Base-by-base conservation (phyloP, 306 rosid genomes). In the Bauhinia variegata region DNA sequence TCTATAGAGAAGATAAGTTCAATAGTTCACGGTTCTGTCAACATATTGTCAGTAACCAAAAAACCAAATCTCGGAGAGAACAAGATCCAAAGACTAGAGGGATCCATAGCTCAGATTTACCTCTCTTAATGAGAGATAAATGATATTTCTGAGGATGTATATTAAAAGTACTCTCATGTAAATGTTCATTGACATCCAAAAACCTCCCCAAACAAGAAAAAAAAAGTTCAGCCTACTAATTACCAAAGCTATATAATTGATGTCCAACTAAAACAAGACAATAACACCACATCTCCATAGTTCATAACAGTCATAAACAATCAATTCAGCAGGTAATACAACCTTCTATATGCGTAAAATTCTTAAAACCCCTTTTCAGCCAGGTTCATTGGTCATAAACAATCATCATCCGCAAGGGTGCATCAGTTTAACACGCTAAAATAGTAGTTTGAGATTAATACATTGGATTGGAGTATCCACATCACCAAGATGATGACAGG, bases 401-500 rank as follows among this genome's bases (percentile, higher is more conserved):
- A 14, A 9, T 14, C 19, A 18, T 0, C 8, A 15, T 11, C 46
- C 53, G 46, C 38, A 7, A 31, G 7, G 60, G 67, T 47, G 37
- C 28, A 47, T 4, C 48, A 37, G 8, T 41, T 7, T 52, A 39
- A 11, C 30, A 14, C 33, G 4, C 3, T 1, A 43, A 44, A 36
- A 38, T 5, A 37, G 13, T 19, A 43, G 14, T 33, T 23, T 38
- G 11, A 18, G 31, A 76, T 16, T 16, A 1, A 56, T 44, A 34
- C 15, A 32, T 18, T 44, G 8, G 44, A 32, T 18, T 44, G 8
- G 44, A 49, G n/a, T n/a, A 50, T 75, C 67, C 47, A 23, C 36
- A 80, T 86, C 90, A 89, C 79, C 92, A 80, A 89, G 90, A 84
- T 54, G 96, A 86, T 89, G 89, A 88, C 59, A 39, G 71, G 73